phyloP scores from a whole-genome alignment of 345 rosid species.

The Durio zibethinus region DNA sequence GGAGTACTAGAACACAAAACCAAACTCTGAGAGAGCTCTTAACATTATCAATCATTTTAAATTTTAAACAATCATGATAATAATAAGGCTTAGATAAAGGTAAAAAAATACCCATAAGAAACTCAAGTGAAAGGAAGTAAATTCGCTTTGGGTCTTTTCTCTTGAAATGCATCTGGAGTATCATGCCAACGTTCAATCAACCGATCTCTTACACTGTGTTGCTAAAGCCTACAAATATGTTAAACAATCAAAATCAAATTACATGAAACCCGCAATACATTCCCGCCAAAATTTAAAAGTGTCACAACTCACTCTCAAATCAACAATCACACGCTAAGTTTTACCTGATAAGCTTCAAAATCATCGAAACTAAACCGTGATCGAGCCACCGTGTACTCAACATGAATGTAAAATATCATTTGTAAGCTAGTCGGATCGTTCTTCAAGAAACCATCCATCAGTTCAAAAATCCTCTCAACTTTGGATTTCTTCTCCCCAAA shows the following conservation, averaged over 20 bases:
- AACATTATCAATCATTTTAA: neutral
- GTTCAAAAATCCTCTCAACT: constrained; percentile 43
- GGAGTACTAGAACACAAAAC: neutral
- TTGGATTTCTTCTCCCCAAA: constrained; percentile 22
- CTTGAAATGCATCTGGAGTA: constrained; percentile 42
- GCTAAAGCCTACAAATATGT: constrained; percentile 36
- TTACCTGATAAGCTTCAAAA: constrained; percentile 53
- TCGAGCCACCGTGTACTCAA: constrained; percentile 43
- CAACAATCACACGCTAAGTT: neutral
- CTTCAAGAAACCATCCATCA: constrained; percentile 42
- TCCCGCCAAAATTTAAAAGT: constrained; percentile 31
- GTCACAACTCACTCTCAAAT: neutral
- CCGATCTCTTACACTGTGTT: constrained; percentile 44
- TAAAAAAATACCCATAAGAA: constrained; percentile 41
- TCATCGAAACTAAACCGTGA: constrained; percentile 45
- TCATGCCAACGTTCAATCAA: constrained; percentile 52
- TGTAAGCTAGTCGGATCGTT: constrained; percentile 40
- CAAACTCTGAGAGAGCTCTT: neutral
- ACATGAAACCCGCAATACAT: neutral
- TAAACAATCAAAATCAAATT: constrained; percentile 3
- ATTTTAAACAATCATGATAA: neutral
- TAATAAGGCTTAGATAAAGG: neutral
- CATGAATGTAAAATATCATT: constrained; percentile 40
- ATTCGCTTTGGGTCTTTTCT: constrained; percentile 47
- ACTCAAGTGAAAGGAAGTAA: constrained; percentile 50